Conservation (phyloP, 495 filamentous ascomycete species). For the Sporormia fimetaria region DNA sequence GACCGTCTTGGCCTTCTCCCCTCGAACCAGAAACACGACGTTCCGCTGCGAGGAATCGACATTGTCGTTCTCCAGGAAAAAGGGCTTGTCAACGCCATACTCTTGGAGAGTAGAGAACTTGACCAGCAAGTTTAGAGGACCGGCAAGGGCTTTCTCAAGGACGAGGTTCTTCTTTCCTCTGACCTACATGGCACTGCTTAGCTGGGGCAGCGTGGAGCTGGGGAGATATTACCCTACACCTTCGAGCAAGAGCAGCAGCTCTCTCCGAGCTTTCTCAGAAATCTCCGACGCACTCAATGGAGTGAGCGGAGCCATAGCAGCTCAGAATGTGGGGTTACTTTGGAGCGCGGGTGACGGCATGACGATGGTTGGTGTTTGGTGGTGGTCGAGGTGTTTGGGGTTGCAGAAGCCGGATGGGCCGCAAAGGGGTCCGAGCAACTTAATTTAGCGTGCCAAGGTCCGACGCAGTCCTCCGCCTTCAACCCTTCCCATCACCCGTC, state of each 20-base stretch:
- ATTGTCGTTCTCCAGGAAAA: constrained; percentile 89
- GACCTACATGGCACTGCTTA: constrained; percentile 46
- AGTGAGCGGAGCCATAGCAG: constrained; percentile 58
- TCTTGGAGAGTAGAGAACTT: constrained; percentile 86
- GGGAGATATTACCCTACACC: constrained; percentile 59
- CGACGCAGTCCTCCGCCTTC: no score
- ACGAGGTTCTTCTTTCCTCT: constrained; percentile 98
- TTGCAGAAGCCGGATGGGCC: no score
- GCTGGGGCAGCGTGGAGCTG: constrained; percentile 1
- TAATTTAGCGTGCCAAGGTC: no score
- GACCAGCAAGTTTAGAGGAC: constrained; percentile 78
- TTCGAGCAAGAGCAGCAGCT: constrained; percentile 77
- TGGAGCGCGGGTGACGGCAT: no score
- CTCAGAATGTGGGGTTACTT: no score
- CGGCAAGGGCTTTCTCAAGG: constrained; percentile 80
- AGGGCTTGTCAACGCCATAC: constrained; percentile 93
- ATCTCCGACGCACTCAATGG: constrained; percentile 71
- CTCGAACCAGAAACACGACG: constrained; percentile 82
- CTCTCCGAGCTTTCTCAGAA: constrained; percentile 70
- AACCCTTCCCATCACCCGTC: no score
- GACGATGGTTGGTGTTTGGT: no score
- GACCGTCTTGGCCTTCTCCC: constrained; percentile 73
- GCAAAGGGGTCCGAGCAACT: no score
- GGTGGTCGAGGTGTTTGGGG: no score
- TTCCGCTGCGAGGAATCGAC: constrained; percentile 87